Evolutionary conservation across 164 flowering plant species (phyloP), one percentile per base, ranked within the genome.

Genomic region (Echeveria elegans): DNA sequence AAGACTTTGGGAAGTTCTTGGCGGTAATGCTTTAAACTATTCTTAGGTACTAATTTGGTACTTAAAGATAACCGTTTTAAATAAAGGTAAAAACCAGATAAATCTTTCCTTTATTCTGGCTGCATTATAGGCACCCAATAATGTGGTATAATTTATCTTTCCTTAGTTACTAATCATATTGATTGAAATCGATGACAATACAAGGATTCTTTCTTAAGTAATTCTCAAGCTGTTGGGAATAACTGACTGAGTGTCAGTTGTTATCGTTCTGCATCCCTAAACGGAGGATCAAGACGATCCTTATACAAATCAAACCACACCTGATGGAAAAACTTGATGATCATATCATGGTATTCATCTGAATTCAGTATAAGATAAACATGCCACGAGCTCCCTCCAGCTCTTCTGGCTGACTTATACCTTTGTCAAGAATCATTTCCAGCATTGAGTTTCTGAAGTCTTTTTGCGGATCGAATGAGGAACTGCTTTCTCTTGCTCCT

Each of bases 401-500:
- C 69, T 90, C 90, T 56, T 86, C 85, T 3, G 88, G 76, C 43
- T 34, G 65, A 41, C 71, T 72, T 34, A 90, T 85, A 38, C 71
- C 61, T 58, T 80, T 81, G 77, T 85, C 94, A 24, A 61, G 31
- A 52, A 93, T 90, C 98, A 93, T 93, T 77, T 93, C 98, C 48
- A 85, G 65, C 98, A 92, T 92, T 30, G 98, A 92, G 30, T 88
- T 90, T 68, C 82, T 77, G 76, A 92, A 93, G 67, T 93, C 98
- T 74, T 79, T 68, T 60, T 79, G 79, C 2, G 96, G 96, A 61
- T 88, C 77, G 2, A 68, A 68, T n/a, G 97, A 90, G 34, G 67
- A 16, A 40, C 71, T 63, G 66, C 64, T 56, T 45, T 52, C 67
- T 29, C 71, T 34, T 76, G 74, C 3, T 30, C 70, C 53, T 36